Percentiles rank a stretch among this genome's conserved stretches.
Conservation (phyloP, 2,329 filamentous ascomycete genomes). For the Zalaria obscura region DNA sequence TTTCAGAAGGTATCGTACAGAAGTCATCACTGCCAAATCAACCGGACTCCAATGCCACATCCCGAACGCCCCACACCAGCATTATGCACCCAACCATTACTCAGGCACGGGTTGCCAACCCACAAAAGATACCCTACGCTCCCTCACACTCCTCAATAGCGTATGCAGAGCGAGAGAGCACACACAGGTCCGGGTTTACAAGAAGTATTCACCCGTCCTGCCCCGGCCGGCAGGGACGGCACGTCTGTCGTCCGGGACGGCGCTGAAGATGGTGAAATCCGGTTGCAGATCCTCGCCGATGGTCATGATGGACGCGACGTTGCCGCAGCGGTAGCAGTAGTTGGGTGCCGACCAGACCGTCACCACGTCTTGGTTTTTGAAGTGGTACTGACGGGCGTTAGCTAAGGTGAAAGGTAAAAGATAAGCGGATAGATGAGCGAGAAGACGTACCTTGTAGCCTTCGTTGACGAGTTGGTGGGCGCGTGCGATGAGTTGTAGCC, state of each 20-base stretch:
- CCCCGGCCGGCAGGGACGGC: constrained; percentile 56
- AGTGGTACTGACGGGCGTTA: constrained; percentile 57
- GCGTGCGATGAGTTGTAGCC: constrained; percentile 54
- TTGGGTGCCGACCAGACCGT: constrained; percentile 83
- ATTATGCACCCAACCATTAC: too few species aligned
- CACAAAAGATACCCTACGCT: too few species aligned
- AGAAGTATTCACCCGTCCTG: constrained; percentile 36
- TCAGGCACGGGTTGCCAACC: too few species aligned
- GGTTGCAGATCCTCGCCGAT: constrained; percentile 73
- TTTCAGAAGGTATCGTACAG: too few species aligned
- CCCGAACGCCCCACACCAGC: too few species aligned
- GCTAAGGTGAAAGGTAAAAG: background rate
- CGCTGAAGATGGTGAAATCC: constrained; percentile 83
- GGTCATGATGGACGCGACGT: constrained; percentile 80
- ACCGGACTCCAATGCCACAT: too few species aligned
- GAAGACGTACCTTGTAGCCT: constrained; percentile 47
- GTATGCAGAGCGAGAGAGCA: too few species aligned
- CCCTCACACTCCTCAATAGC: too few species aligned
- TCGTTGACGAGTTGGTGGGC: constrained; percentile 66
- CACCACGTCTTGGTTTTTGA: constrained; percentile 85
- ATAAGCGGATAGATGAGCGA: background rate
- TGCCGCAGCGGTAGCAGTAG: constrained; percentile 92
- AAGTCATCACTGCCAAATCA: too few species aligned
- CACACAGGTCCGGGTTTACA: constrained; percentile 17
- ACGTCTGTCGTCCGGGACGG: constrained; percentile 73